Evolutionary conservation across 495 filamentous ascomycete genomes (phyloP), one percentile per base, ranked within the genome.

Genomic region (Staphylotrichum longicolle): DNA sequence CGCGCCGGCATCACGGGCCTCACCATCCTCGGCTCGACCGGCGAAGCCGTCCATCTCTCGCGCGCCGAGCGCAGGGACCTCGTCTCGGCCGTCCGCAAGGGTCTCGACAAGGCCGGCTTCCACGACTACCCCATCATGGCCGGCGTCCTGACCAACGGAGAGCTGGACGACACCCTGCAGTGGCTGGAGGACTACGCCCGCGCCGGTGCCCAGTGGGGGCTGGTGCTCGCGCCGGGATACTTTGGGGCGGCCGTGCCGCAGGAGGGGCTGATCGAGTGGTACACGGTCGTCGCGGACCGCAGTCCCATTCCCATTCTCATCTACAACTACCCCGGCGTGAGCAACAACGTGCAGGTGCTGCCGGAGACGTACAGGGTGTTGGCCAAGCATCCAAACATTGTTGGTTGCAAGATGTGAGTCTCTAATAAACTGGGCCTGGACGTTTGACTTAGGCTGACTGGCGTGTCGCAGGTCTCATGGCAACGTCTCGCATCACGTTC

Each of bases 291-390:
- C 3, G 84, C 83, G 14, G 77, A 83, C 47, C 59, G 58, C 51
- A 85, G 80, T 41, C 75, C 75, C 4, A 79, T 86, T 39, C 83
- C 83, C 1, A 70, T 86, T 9, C 59, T 86, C 64, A 74, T 86
- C 75, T 88, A 88, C 67, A 82, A 88, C 69, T 88, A 87, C 67
- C 86, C 86, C 0, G 83, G 81, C 15, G 86, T 88, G 6, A 85
- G 81, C 0, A 88, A 88, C 68, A 79, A 82, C 53, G 74, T 87
- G 53, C 73, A 75, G 37, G 74, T 87, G 52, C 64, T 75, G 11
- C 81, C 85, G 5, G 74, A 80, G 33, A 86, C 81, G 9, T 84
- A 84, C 66, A 77, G 74, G 30, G 66, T 62, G 5, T 75, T 88
- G 20, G 81, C 85, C 1, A 66, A 72, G 32, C 79, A 87, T 65